Base-by-base conservation (phyloP, 2,329 filamentous ascomycete genomes). In the Fusarium verrucosum region DNA sequence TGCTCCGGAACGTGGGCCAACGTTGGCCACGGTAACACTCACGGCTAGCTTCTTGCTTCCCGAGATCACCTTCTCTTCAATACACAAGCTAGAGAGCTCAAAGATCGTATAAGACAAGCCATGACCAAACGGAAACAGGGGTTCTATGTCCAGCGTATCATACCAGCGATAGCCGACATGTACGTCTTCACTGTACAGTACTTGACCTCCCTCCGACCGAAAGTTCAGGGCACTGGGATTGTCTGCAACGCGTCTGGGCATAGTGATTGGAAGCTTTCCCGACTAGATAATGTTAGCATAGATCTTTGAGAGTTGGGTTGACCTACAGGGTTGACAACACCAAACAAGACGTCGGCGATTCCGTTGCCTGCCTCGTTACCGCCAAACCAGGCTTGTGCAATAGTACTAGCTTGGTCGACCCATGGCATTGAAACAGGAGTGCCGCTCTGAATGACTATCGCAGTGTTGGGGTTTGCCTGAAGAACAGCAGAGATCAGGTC, bases 131-230 rank as follows among this genome's bases (percentile, higher is more conserved):
- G 51, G 36, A 5, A 54, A 54, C 13, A 54, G 4, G 0, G 51
- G 45, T 1, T 51, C 23, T 2, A 41, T 40, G 1, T 36, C 36
- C 2, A 54, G 11, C 9, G 35, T 54, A 20, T 54, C 51, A 4
- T 54, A 54, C 26, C 46, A 51, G 17, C 51, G 51, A 19, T 54
- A 54, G 11, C 51, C 51, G 28, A 54, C 51, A 38, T 54, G 46
- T 8, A 54, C 51, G 16, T 54, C 51, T 28, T 54, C 51, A 2
- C 28, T 35, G 17, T 54, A 54, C 11, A 41, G 5, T 1, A 54
- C 51, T 0, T 45, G 14, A 2, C 51, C 51, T 4, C 51, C 51
- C 1, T 54, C 51, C 17, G 45, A 54, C 0, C 51, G 35, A 14
- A 54, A 54, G 45, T 3, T 54, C 1, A 54, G 9, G 0, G 35